Conservation (phyloP, 1,284 basidiomycete species). For the Leccinum solheimii region DNA sequence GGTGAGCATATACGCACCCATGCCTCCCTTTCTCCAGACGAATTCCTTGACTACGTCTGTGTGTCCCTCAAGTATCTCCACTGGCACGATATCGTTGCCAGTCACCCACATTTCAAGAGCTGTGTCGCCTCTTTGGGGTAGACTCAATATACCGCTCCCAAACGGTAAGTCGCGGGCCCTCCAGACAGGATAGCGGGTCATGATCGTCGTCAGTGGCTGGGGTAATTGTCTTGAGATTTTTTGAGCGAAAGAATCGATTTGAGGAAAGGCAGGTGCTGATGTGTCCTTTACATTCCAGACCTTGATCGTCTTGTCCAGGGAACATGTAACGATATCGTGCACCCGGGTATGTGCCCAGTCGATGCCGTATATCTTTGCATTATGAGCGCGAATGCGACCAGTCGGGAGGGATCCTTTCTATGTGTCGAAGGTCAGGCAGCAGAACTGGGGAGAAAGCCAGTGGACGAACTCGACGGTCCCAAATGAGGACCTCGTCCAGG, state of each 20-base stretch:
- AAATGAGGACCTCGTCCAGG: conserved; percentile 78
- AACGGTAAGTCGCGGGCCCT: conserved; percentile 92
- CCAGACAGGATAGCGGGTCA: conserved; percentile 91
- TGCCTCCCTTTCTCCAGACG: conserved; percentile 81
- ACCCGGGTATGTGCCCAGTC: conserved; percentile 82
- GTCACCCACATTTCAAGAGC: conserved; percentile 83
- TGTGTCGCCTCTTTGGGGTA: conserved; percentile 89
- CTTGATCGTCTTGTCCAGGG: conserved; percentile 91
- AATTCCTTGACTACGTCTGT: conserved; percentile 97
- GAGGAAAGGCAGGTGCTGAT: conserved; percentile 18
- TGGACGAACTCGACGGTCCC: conserved; percentile 75
- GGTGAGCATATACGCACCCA: conserved; percentile 40
- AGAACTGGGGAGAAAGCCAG: background rate
- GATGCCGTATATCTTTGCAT: conserved; percentile 91
- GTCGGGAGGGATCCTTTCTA: conserved; percentile 90
- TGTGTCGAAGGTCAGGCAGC: conserved; percentile 6
- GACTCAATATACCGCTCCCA: conserved; percentile 83
- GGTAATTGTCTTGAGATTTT: conserved; percentile 15
- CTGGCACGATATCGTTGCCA: conserved; percentile 49
- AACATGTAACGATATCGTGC: conserved; percentile 88
- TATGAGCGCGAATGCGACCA: conserved; percentile 75
- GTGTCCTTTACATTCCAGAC: conserved; percentile 63
- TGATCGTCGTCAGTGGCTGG: conserved; percentile 59
- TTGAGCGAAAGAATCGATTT: conserved; percentile 14
- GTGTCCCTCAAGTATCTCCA: conserved; percentile 86